Base-by-base conservation (phyloP, 768 basidiomycete genomes). In the Xerocomellus dryophilus region DNA sequence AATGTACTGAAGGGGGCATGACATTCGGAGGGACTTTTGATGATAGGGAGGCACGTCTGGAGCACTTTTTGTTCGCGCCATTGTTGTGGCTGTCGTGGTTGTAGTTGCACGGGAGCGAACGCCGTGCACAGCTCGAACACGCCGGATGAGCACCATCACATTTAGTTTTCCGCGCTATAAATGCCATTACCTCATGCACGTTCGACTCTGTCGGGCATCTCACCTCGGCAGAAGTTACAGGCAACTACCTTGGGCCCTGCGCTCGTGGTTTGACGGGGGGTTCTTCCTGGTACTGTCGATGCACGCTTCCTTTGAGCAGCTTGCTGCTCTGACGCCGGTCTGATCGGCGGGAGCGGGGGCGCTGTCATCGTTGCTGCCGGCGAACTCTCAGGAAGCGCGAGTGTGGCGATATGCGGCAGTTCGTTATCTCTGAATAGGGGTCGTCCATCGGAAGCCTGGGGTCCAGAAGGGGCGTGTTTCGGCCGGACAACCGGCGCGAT, bases 211-310 rank as follows among this genome's bases (percentile, higher is more conserved):
- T 46, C 44, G 29, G 32, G 32, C 36, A 46, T 74, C 83, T 51
- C 64, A 91, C 90, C 88, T 76, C 90, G 81, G 71, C 90, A 93
- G 67, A 90, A 90, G 71, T 92, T 90, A 72, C 90, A 93, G 15
- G 90, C 90, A 21, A 93, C 89, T 12, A 91, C 86, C 66, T 92
- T 92, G 43, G 89, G 88, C 11, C 90, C 90, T 47, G 87, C 87
- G 53, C 78, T 84, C 34, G 82, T 81, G 45, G 76, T 71, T 62
- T 79, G 77, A 57, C 84, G 81, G 50, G 73, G 76, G 53, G 72
- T 80, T 64, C 84, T 85, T 38, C 80, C 84, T 43, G 83, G 83
- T 12, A 86, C 78, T 8, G 87, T 86, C 8, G 85, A 80, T 14
- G 86, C 80, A 45, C 88, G 82, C 66, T 83, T 84, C 62, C 88